These are phyloP conservation scores for Kalmusia sp. DNA, from an alignment of 2,329 filamentous ascomycete species.

Conservation along the genomic window DNA sequence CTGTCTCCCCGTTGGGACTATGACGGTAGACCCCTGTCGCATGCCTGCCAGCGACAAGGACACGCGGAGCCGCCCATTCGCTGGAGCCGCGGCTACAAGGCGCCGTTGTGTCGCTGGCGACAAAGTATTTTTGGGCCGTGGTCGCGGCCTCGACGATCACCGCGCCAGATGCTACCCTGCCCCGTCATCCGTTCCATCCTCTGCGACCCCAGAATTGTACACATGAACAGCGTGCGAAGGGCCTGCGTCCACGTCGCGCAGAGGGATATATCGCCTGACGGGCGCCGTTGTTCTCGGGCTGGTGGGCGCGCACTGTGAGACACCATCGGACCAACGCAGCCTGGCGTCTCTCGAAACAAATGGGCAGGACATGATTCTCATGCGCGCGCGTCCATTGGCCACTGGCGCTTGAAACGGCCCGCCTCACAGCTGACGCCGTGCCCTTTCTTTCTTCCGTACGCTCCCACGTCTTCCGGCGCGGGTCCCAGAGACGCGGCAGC, in stretches of 20 bases:
- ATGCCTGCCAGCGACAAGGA: background rate
- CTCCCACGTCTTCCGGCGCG: background rate
- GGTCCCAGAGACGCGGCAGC: background rate
- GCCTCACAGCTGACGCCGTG: constrained; percentile 1
- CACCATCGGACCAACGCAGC: background rate
- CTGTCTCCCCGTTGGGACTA: background rate
- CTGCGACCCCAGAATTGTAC: no score
- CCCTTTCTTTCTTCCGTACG: background rate
- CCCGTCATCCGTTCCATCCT: no score
- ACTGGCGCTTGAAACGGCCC: constrained; percentile 2
- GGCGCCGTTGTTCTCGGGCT: background rate
- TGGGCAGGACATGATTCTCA: constrained; percentile 10
- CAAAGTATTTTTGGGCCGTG: constrained; percentile 9
- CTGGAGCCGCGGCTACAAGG: constrained; percentile 3
- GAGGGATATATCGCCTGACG: no score
- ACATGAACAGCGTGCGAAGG: no score
- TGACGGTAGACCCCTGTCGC: constrained; percentile 10
- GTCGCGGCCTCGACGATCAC: constrained; percentile 47
- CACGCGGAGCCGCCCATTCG: constrained; percentile 6
- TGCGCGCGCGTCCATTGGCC: constrained; percentile 10
- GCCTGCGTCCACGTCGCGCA: no score
- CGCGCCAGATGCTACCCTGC: background rate
- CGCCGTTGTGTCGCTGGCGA: constrained; percentile 1
- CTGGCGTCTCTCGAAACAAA: constrained; percentile 5
- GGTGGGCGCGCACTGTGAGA: background rate